These are phyloP conservation scores for Plectosphaerella cucumerina DNA, from an alignment of 2,329 filamentous ascomycete genomes.

Conservation along the genomic window DNA sequence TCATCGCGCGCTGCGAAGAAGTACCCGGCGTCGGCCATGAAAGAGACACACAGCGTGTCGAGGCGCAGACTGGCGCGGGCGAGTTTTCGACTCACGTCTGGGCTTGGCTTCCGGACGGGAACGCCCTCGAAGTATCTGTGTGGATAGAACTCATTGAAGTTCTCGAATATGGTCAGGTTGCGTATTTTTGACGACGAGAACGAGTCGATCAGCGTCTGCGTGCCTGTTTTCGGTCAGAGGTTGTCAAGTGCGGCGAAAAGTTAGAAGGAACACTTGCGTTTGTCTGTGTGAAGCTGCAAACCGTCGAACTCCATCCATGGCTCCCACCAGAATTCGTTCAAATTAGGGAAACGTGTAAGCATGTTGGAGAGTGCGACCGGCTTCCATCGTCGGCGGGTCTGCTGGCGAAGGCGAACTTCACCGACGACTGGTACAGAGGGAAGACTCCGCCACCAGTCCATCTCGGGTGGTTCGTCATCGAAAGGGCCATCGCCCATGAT, in stretches of 20 bases:
- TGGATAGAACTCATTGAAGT: background rate
- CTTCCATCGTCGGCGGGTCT: constrained; percentile 30
- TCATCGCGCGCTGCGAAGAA: constrained; percentile 20
- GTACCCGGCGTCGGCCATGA: constrained; percentile 22
- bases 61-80: background rate
- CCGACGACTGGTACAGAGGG: constrained; percentile 26
- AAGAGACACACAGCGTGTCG: background rate
- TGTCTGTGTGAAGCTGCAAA: constrained; percentile 18
- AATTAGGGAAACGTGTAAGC: constrained; percentile 26
- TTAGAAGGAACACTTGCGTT: constrained; percentile 22
- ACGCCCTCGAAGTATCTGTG: background rate
- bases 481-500: constrained; percentile 24
- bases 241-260: constrained; percentile 13
- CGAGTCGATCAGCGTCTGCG: constrained; percentile 20
- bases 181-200: constrained; percentile 8
- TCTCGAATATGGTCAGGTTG: background rate
- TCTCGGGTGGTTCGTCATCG: constrained; percentile 18
- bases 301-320: constrained; percentile 28
- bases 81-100: background rate
- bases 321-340: constrained; percentile 32
- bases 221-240: constrained; percentile 16
- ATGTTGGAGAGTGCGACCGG: constrained; percentile 24
- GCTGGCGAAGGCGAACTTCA: constrained; percentile 29
- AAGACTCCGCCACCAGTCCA: constrained; percentile 26
- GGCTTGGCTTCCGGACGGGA: background rate